Conservation (phyloP, 371 early-diverging fungal genomes). For the Rhizopus sp. region DNA sequence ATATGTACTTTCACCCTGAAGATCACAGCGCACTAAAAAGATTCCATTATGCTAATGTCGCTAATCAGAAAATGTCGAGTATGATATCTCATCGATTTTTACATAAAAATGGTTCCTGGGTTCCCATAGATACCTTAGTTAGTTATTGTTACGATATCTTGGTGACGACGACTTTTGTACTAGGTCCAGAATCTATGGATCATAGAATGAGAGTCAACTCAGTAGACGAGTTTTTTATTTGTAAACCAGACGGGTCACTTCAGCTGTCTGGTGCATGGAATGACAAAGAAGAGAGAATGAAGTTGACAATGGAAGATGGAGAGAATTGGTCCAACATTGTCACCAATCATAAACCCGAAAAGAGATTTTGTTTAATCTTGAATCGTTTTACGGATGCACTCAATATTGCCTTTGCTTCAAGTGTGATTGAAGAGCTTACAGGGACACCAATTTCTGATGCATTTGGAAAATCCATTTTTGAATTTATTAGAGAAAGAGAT, state of each 20-base stretch:
- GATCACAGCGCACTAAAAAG: conserved; percentile 38
- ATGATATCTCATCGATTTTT: conserved; percentile 38
- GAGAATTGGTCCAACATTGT: not conserved
- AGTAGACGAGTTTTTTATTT: conserved; percentile 34
- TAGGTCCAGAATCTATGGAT: conserved; percentile 24
- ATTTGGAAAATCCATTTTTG: conserved; percentile 28
- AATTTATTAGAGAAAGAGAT: conserved; percentile 32
- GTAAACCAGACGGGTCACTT: conserved; percentile 28
- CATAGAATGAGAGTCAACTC: conserved; percentile 41
- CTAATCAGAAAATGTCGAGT: conserved; percentile 50
- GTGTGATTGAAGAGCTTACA: conserved; percentile 13
- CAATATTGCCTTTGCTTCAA: conserved; percentile 25
- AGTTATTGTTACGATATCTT: conserved; percentile 45
- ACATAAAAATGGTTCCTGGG: conserved; percentile 32
- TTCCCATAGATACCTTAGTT: conserved; percentile 36
- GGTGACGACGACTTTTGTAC: conserved; percentile 28
- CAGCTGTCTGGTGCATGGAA: conserved; percentile 39
- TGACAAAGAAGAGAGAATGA: conserved; percentile 20
- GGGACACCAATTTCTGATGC: conserved; percentile 16
- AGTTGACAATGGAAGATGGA: conserved; percentile 1
- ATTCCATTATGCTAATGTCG: conserved; percentile 45
- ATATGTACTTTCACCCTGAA: conserved; percentile 46
- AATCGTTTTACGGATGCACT: conserved; percentile 32
- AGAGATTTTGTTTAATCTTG: conserved; percentile 32
- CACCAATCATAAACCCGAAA: conserved; percentile 2